Evolutionary conservation across 306 rosid genomes (phyloP), one percentile per base, ranked within the genome.

Genomic region (Gleditsia sinensis): DNA sequence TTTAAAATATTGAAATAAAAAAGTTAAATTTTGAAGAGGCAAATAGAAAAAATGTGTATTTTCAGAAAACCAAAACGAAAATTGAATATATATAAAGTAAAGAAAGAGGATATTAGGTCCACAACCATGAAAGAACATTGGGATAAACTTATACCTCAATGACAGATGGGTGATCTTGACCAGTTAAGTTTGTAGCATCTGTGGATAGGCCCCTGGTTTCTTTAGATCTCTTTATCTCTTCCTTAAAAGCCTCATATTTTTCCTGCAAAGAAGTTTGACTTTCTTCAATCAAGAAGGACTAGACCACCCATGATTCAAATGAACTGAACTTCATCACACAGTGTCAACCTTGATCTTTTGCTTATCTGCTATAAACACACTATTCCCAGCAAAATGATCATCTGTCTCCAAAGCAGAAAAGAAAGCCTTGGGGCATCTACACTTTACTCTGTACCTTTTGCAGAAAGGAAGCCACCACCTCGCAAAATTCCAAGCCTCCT

Each of bases 381-480:
- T 25, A 19, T 58, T 72, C 48, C 56, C 72, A 34, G n/a, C 55
- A 45, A 67, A 78, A 25, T 48, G 55, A 42, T 67, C 69, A 37
- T 63, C 68, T 2, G 33, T 80, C 27, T 43, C 80, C 1, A 16
- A 72, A 55, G 55, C 64, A 1, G 88, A 85, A 78, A 88, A 87
- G 74, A 87, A 92, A 64, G 86, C 90, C 74, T 82, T 68, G 19
- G 98, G 94, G 45, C 88, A 84, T 74, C 87, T 76, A 45, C 80
- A 73, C 71, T 21, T 64, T 8, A 88, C 78, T 30, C 51, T 43
- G 57, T 84, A 87, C 64, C 67, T 85, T 36, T 19, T 67, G 59
- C 94, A 88, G 65, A 87, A 92, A 0, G 90, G 94, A 76, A 90
- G 72, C 98, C 98, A 90, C 77, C 71, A 71, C 69, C 54, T 79